phyloP scores from a whole-genome alignment of 805 yeast species.

The Isabelozyma rhagii region DNA sequence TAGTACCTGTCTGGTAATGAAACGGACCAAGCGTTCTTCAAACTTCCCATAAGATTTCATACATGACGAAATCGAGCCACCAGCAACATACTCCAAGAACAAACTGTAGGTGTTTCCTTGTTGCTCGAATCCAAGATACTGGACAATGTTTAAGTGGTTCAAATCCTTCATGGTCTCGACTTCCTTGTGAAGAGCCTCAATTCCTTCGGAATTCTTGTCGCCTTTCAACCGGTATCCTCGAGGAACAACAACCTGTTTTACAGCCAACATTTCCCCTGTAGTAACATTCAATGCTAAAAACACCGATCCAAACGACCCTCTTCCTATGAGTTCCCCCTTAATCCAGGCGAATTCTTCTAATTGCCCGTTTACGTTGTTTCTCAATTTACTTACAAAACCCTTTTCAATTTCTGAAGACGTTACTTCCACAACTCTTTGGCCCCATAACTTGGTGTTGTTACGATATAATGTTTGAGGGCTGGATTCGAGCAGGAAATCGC shows the following conservation, averaged over 20 bases:
- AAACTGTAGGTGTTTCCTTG: conserved; percentile 72
- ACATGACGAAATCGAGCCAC: conserved; percentile 91
- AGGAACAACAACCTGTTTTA: conserved; percentile 84
- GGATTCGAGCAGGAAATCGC: background rate
- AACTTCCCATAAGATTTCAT: conserved; percentile 80
- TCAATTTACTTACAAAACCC: conserved; percentile 63
- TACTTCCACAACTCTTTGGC: conserved; percentile 86
- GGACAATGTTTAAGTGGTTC: conserved; percentile 92
- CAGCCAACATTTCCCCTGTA: conserved; percentile 98
- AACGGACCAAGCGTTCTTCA: conserved; percentile 71
- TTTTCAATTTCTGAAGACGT: conserved; percentile 65
- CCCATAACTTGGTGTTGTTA: conserved; percentile 94
- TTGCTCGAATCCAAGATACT: conserved; percentile 90
- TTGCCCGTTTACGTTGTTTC: conserved; percentile 59
- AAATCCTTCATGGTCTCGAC: conserved; percentile 91
- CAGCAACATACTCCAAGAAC: conserved; percentile 94
- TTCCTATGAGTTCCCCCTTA: conserved; percentile 93
- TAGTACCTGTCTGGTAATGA: conserved; percentile 74
- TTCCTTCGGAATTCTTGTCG: conserved; percentile 53
- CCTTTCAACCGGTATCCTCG: conserved; percentile 7
- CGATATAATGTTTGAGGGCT: conserved; percentile 51
- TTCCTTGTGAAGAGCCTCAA: conserved; percentile 83
- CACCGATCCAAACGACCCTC: conserved; percentile 95
- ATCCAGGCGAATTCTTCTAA: conserved; percentile 94
- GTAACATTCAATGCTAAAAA: conserved; percentile 90